These are phyloP conservation scores for Vaccinium corymbosum DNA, from an alignment of 148 eudicot species.

Conservation along the genomic window DNA sequence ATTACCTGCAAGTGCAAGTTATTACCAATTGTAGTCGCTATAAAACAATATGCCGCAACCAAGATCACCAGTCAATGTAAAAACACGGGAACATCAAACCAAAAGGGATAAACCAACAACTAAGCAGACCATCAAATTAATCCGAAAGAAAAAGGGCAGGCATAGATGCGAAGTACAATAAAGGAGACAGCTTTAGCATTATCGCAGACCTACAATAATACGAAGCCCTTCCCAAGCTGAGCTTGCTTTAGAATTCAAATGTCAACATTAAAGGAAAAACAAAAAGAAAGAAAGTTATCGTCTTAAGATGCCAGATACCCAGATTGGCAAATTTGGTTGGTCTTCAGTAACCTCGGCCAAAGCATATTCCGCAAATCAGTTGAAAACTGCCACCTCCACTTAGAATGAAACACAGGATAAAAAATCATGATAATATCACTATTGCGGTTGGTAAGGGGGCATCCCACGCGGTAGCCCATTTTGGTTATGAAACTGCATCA, in stretches of 20 bases:
- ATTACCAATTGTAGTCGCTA: neutral
- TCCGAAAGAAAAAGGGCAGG: neutral
- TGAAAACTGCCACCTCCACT: neutral
- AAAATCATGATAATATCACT: neutral
- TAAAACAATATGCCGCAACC: neutral
- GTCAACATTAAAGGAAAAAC: neutral
- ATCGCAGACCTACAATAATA: neutral
- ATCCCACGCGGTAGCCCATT: slow-evolving; percentile 44
- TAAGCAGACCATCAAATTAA: neutral
- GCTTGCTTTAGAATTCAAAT: neutral
- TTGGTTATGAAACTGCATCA: slow-evolving; percentile 34
- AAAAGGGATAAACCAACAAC: neutral
- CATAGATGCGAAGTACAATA: neutral
- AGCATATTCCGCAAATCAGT: neutral
- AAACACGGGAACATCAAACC: neutral
- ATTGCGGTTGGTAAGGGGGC: slow-evolving; percentile 42
- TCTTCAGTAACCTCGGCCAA: too few species aligned
- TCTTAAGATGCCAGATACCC: slow-evolving; percentile 4
- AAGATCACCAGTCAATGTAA: neutral
- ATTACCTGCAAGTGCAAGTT: neutral
- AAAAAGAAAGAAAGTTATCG: neutral
- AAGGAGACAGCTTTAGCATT: neutral
- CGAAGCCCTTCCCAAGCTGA: neutral
- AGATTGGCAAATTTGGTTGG: neutral
- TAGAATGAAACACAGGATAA: neutral